phyloP scores from a whole-genome alignment of 148 eudicot species.

The Rhododendron simsii region DNA sequence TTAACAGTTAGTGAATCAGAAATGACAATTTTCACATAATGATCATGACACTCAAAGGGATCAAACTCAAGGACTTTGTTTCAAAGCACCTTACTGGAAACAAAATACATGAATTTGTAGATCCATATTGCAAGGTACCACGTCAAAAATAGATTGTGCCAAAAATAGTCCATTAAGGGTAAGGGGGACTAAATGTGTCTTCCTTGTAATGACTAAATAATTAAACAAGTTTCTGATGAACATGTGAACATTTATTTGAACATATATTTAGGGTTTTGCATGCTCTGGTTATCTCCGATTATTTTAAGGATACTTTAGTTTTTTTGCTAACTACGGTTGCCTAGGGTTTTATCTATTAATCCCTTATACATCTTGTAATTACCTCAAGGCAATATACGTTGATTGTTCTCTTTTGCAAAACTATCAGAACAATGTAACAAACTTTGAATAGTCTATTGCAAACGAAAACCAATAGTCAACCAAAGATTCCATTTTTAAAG shows the following conservation, averaged over 20 bases:
- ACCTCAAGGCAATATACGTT: too few species aligned
- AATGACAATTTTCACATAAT: not conserved
- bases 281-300: too few species aligned
- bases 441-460: not conserved
- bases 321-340: too few species aligned
- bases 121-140: not conserved
- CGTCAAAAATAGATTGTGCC: not conserved
- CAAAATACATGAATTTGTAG: not conserved
- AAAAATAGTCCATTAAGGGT: not conserved
- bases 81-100: not conserved
- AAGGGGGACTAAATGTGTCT: not conserved
- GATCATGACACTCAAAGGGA: not conserved
- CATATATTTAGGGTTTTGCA: too few species aligned
- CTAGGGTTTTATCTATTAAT: too few species aligned
- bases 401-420: too few species aligned
- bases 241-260: too few species aligned
- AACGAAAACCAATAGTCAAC: not conserved
- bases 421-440: not conserved
- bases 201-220: not conserved
- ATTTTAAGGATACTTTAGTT: too few species aligned
- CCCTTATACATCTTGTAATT: too few species aligned
- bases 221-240: not conserved
- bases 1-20: constrained; percentile 3
- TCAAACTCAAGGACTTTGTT: not conserved
- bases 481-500: constrained; percentile 2